Base-by-base conservation (phyloP, 257 asterid species). In the Salvia hispanica region DNA sequence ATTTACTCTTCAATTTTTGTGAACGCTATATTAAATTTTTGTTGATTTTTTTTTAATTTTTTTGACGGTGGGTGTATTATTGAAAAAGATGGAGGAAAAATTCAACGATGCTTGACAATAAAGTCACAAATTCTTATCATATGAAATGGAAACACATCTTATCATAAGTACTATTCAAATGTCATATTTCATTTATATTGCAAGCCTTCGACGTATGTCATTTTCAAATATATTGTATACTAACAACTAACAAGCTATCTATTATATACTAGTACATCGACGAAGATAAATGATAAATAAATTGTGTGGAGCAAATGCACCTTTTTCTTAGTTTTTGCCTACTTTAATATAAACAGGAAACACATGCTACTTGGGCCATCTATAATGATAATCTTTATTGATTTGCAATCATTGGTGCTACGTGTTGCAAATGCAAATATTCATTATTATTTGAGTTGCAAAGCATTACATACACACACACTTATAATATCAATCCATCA, bases 291-390 rank as follows among this genome's bases (percentile, higher is more conserved):
- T 53, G 18, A 21, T 21, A 9, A 13, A 52, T 51, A 16, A 16
- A 16, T 16, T 16, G 34, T 25, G 31, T 1, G 31, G 31, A 12
- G 5, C 7, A 15, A 7, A 1, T 15, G 15, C 54, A 52, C 39
- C 5, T 36, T 45, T 6, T n/a, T 25, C 31, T 13, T 16, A 46
- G 15, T 15, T 25, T 65, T 54, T 54, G 77, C 54, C 58, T 12
- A 61, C 69, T 65, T 60, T 44, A 51, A 28, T 53, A 48, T 14
- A 54, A 67, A 67, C 70, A 58, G 18, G 61, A 74, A 25, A 25
- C 31, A 25, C 78, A 59, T 59, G 78, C 10, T 12, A 31, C 50
- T 62, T 16, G 70, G 70, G 21, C 54, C 64, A 57, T 25, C 70
- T 28, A 31, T 25, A 25, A 4, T 53, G 4, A 36, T 34, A 4